Percentiles rank a stretch among this genome's conserved stretches.
phyloP scores from a whole-genome alignment of 495 filamentous ascomycete genomes.

The Neurospora sp. region DNA sequence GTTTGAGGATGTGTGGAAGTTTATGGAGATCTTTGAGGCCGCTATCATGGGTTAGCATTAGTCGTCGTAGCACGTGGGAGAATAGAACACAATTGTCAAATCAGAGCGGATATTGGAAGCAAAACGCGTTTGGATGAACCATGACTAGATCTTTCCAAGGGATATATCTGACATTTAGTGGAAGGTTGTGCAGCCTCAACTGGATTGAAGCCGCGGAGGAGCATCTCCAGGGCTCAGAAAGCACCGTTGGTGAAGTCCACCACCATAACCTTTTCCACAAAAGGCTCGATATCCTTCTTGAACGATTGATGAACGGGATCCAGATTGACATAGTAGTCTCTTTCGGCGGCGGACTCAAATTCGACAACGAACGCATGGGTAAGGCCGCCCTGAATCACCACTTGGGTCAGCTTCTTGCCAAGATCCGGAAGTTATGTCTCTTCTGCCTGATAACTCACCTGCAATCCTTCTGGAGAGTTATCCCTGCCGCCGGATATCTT shows the following conservation, averaged over 20 bases:
- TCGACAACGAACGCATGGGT: conserved; percentile 54
- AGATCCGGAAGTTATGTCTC: too few species aligned
- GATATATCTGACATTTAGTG: background rate
- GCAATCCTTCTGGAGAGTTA: conserved; percentile 53
- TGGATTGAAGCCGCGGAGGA: background rate
- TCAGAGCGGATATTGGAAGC: background rate
- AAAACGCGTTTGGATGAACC: background rate
- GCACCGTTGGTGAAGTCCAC: conserved; percentile 33
- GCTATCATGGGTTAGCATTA: conserved; percentile 24
- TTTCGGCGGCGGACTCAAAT: conserved; percentile 47
- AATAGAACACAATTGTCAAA: background rate
- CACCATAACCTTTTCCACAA: conserved; percentile 32
- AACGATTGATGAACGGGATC: conserved; percentile 44
- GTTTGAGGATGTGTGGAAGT: conserved; percentile 69
- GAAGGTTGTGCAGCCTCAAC: background rate
- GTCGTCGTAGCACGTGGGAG: background rate
- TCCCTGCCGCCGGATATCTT: conserved; percentile 50
- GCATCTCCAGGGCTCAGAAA: conserved; percentile 10
- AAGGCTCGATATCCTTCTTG: conserved; percentile 22
- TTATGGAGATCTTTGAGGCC: conserved; percentile 47
- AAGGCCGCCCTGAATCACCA: conserved; percentile 34
- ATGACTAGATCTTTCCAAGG: background rate
- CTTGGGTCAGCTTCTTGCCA: background rate
- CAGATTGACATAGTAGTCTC: conserved; percentile 43
- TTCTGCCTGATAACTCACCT: conserved; percentile 48